Evolutionary conservation across 2,329 filamentous ascomycete species (phyloP), one percentile per base, ranked within the genome.

Genomic region (Xylaria sp.): DNA sequence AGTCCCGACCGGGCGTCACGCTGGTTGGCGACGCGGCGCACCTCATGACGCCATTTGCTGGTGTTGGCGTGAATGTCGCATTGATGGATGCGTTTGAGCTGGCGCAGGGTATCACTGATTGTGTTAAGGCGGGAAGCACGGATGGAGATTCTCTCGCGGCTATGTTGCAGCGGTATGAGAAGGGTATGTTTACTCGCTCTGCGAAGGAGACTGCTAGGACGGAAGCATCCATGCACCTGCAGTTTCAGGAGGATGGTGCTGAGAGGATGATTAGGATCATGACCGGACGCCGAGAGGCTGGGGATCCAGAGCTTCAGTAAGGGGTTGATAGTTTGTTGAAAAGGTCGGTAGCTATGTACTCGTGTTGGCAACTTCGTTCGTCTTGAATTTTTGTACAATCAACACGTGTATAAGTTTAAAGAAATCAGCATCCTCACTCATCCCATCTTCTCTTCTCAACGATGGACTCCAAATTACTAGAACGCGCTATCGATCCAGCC

Each of bases 21-120:
- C 76, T 88, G n/a, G 74, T 86, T 3, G 86, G 86, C 3, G 84
- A 87, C 70, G 82, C 85, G 12, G 85, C 85, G 8, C 84, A 87
- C 71, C 68, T 86, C 4, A 84, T 84, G 81, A 82, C 81, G 1
- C 83, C 83, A 0, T 84, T 83, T 68, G 81, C 81, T 1, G 85
- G 85, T 6, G 84, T 82, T 18, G 85, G 85, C 1, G 85, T 86
- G 10, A 86, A 87, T 68, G 74, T 82, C 3, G 84, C 80, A 1
- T 81, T 87, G 81, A 74, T 78, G 57, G 85, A 87, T 73, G 79
- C 83, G 9, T 68, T 84, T 51, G 78, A 84, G 55, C 75, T 87
- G 28, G 74, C 71, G 28, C 68, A 69, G 57, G 73, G 66, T 6
- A 71, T 77, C 7, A 32, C 70, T 25, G 57, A 15, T 15, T 70